Percentiles rank a stretch among this genome's conserved stretches.
These are phyloP conservation scores for Plasmopara muralis DNA, from an alignment of 352 stramenopile species.

Conservation along the genomic window DNA sequence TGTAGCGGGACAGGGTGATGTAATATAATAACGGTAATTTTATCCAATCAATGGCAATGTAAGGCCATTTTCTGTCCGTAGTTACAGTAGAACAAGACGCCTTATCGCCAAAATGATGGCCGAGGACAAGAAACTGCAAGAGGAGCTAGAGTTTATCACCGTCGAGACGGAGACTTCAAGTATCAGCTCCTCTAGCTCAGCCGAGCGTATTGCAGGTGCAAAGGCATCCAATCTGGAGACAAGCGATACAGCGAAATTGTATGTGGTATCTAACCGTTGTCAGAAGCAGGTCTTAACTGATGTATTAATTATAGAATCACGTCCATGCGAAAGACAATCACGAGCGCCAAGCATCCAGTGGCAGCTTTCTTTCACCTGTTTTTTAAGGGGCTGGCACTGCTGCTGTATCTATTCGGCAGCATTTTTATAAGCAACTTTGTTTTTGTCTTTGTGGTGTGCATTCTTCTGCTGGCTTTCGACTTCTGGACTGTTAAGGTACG, in stretches of 20 bases:
- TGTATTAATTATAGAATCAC: conserved; percentile 36
- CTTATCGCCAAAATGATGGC: conserved; percentile 35
- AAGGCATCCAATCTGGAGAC: conserved; percentile 23
- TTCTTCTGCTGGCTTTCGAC: conserved; percentile 94
- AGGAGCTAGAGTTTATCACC: conserved; percentile 77
- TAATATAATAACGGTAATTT: conserved; percentile 12
- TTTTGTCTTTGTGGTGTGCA: conserved; percentile 95
- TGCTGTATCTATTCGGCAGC: conserved; percentile 93
- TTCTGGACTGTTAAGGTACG: conserved; percentile 97
- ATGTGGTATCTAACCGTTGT: conserved; percentile 14
- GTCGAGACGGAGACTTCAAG: conserved; percentile 33
- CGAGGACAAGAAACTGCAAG: conserved; percentile 54
- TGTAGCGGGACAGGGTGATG: too few species aligned
- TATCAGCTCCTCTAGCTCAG: conserved; percentile 3
- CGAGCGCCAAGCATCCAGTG: conserved; percentile 87
- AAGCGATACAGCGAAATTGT: conserved; percentile 56
- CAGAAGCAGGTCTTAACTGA: conserved; percentile 8
- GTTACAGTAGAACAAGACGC: conserved; percentile 9
- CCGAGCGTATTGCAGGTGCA: conserved; percentile 7
- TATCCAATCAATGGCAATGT: conserved; percentile 14
- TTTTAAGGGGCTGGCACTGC: conserved; percentile 92
- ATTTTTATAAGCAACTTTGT: conserved; percentile 91
- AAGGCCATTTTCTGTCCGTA: conserved; percentile 8
- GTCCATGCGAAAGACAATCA: conserved; percentile 64
- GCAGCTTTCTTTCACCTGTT: conserved; percentile 95